Evolutionary conservation across 1,284 basidiomycete species (phyloP).

Genomic region (Trametes sp.): DNA sequence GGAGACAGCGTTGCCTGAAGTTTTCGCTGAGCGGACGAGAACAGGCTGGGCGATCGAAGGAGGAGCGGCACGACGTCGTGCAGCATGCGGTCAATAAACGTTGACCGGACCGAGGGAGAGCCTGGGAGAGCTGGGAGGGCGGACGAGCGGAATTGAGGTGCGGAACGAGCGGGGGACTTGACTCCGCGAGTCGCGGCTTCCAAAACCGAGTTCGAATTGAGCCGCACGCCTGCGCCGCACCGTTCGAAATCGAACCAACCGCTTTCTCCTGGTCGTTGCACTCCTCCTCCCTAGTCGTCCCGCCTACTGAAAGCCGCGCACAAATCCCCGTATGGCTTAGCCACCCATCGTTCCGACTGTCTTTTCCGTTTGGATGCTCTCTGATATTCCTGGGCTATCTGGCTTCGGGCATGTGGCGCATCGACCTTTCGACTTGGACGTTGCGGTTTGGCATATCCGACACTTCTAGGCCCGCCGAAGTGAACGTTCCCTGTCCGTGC

Average conservation of each 20-base stretch:
- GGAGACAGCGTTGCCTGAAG: not conserved
- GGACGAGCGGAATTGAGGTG: not conserved
- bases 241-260: slow-evolving; percentile 7
- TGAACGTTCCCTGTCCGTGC: too few species aligned
- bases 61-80: not conserved
- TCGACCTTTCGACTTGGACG: not conserved
- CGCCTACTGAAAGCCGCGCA: too few species aligned
- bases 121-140: not conserved
- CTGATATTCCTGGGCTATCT: not conserved
- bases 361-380: not conserved
- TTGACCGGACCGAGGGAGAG: not conserved
- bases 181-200: slow-evolving; percentile 13
- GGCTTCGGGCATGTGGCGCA: not conserved
- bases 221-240: slow-evolving; percentile 6
- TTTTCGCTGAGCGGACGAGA: not conserved
- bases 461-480: too few species aligned
- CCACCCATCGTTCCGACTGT: not conserved
- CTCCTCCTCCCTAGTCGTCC: not conserved
- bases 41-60: not conserved
- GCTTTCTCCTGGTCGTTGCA: not conserved
- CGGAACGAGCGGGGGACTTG: not conserved
- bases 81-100: not conserved
- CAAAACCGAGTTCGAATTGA: slow-evolving; percentile 18
- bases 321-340: too few species aligned
- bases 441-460: not conserved